These are phyloP conservation scores for Chernovozyma aurita DNA, from an alignment of 1,139 yeast species.

Conservation along the genomic window DNA sequence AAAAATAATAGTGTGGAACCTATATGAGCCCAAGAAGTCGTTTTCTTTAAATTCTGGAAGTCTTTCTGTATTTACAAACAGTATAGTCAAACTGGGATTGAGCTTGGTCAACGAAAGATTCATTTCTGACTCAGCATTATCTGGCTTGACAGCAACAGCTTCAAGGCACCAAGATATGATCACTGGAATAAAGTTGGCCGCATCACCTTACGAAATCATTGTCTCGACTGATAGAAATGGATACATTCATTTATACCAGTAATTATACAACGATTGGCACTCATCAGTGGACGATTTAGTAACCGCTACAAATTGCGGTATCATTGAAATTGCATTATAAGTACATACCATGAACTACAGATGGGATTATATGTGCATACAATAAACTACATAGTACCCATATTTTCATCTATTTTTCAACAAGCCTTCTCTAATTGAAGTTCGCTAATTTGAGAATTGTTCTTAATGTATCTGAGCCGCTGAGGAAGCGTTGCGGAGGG, in stretches of 20 bases:
- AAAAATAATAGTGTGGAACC: slow-evolving; percentile 31
- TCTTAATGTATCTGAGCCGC: too few relatives aligned
- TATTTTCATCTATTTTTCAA: too few relatives aligned
- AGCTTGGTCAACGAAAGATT: slow-evolving; percentile 12
- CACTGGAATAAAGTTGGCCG: slow-evolving; percentile 42
- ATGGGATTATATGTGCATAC: too few relatives aligned
- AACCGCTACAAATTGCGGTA: too few relatives aligned
- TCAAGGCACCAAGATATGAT: slow-evolving; percentile 46
- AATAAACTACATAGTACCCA: too few relatives aligned
- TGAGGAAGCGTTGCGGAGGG: too few relatives aligned
- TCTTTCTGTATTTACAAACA: slow-evolving; percentile 9
- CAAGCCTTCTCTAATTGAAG: too few relatives aligned
- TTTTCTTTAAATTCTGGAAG: slow-evolving; percentile 13
- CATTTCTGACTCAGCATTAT: not conserved
- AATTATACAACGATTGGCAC: too few relatives aligned
- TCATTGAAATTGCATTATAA: too few relatives aligned
- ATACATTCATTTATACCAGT: slow-evolving; percentile 51
- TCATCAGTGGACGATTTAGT: too few relatives aligned
- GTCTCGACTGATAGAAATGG: slow-evolving; percentile 65
- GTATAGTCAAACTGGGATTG: slow-evolving; percentile 12
- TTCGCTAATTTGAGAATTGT: too few relatives aligned
- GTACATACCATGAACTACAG: too few relatives aligned
- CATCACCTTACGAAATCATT: slow-evolving; percentile 56
- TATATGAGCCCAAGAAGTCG: slow-evolving; percentile 22
- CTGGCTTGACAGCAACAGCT: not conserved